Base-by-base conservation (phyloP, 1,284 basidiomycete genomes). In the Microbotryomycetes sp. region DNA sequence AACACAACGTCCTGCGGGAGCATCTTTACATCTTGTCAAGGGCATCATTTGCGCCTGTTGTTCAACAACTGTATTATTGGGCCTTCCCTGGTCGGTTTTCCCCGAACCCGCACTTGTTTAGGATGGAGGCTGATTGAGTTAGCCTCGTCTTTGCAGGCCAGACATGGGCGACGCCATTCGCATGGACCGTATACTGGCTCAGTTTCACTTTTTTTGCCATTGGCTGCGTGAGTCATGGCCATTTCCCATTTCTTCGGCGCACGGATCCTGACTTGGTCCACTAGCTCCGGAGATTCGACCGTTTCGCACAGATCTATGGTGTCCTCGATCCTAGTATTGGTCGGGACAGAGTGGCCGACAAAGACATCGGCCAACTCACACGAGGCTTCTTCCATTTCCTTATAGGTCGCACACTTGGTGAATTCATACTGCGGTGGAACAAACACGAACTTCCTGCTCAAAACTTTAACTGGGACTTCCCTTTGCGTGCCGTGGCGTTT, bases 281-380 rank as follows among this genome's bases (percentile, higher is more conserved):
- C 25, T 29, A 52, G 14, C 7, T 52, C 23, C 50, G 30, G 6
- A 6, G 29, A 9, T 26, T 51, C 29, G 22, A 6, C 29, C 49
- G 22, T 26, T 6, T 51, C 49, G 23, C 25, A 19, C 22, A n/a
- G 7, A 19, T 28, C n/a, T 52, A 52, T 19, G 50, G 50, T 6
- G 30, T 29, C 19, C n/a, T 52, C 25, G 50, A 52, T 19, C 25
- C 25, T n/a, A 25, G n/a, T 29, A 7, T 52, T 52, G 50, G 50
- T 6, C 50, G 50, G 6, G 50, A 52, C 50, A 23, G 50, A 29
- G n/a, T n/a, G 25, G 26, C 50, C 12, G 50, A 52, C 50, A 52
- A 52, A 29, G 50, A 14, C 50, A 52, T 52, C 30, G 25, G 30
- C 50, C 50, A 52, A 52, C 50, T 52, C n/a, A 30, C 50, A 9